These are phyloP conservation scores for Botrytis cinerea DNA, from an alignment of 2,329 filamentous ascomycete genomes.

Conservation along the genomic window DNA sequence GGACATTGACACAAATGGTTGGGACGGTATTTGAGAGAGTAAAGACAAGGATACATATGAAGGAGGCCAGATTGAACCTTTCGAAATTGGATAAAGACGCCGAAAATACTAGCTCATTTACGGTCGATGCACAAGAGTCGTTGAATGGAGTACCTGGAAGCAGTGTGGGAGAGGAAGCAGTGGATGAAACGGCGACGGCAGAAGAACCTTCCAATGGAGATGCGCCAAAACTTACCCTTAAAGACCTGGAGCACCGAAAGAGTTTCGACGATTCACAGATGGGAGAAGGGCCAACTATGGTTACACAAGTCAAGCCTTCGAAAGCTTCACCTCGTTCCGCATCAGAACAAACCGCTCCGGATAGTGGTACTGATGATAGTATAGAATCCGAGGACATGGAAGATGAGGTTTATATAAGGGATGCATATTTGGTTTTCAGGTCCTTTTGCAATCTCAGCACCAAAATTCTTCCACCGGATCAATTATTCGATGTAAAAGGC, in stretches of 20 bases:
- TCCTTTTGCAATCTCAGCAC: slow-evolving; percentile 98
- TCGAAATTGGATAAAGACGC: slow-evolving; percentile 38
- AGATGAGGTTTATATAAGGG: slow-evolving; percentile 95
- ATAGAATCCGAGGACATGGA: slow-evolving; percentile 67
- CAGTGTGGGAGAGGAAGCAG: slow-evolving; percentile 35
- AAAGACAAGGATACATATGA: slow-evolving; percentile 80
- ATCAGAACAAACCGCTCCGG: slow-evolving; percentile 57
- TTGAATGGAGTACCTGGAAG: slow-evolving; percentile 32
- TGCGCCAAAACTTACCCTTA: slow-evolving; percentile 61
- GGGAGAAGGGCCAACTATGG: slow-evolving; percentile 67
- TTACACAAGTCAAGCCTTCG: slow-evolving; percentile 58
- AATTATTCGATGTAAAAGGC: slow-evolving; percentile 87
- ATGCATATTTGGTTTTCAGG: slow-evolving; percentile 94
- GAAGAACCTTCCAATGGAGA: slow-evolving; percentile 42
- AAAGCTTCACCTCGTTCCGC: slow-evolving; percentile 48
- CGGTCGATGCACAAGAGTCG: slow-evolving; percentile 40
- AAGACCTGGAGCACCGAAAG: slow-evolving; percentile 67
- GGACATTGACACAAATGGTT: slow-evolving; percentile 97
- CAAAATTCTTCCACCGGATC: slow-evolving; percentile 84
- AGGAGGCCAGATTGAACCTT: slow-evolving; percentile 70
- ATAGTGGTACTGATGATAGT: slow-evolving; percentile 56
- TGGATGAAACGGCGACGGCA: slow-evolving; percentile 34
- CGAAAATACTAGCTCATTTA: slow-evolving; percentile 39
- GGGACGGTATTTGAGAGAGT: slow-evolving; percentile 97
- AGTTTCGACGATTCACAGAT: slow-evolving; percentile 66